These are phyloP conservation scores for Eucalyptus shirleyi DNA, from an alignment of 345 rosid genomes.

Conservation along the genomic window DNA sequence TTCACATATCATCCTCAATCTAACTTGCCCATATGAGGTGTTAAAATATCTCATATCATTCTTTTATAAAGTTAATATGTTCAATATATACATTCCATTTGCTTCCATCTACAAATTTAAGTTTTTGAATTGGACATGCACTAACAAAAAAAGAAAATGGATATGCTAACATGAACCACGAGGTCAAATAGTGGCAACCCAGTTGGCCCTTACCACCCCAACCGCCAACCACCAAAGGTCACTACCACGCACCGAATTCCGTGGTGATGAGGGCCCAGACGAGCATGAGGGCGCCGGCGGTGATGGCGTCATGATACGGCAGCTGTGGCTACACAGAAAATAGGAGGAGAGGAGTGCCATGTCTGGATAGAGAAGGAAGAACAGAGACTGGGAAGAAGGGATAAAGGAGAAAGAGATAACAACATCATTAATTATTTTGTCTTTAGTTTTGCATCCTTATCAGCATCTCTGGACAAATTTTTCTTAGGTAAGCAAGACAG, in stretches of 20 bases:
- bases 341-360: background rate
- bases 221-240: background rate
- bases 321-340: background rate
- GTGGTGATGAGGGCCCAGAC: background rate
- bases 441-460: background rate
- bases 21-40: rapidly evolving
- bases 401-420: background rate
- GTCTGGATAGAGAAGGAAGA: background rate
- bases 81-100: rapidly evolving
- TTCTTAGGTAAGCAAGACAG: background rate
- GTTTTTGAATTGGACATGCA: background rate
- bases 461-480: background rate
- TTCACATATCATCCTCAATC: background rate
- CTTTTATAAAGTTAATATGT: background rate
- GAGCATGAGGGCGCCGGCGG: background rate
- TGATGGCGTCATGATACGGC: background rate
- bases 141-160: rapidly evolving
- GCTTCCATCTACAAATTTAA: background rate
- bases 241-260: background rate
- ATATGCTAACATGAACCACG: background rate
- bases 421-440: background rate
- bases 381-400: background rate
- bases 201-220: background rate
- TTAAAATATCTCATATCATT: background rate
- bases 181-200: background rate